A percentile compares a stretch with the other conserved stretches of the same genome.
Evolutionary conservation across 108 stramenopile species (phyloP).

Genomic region (Fragilaria crotonensis): DNA sequence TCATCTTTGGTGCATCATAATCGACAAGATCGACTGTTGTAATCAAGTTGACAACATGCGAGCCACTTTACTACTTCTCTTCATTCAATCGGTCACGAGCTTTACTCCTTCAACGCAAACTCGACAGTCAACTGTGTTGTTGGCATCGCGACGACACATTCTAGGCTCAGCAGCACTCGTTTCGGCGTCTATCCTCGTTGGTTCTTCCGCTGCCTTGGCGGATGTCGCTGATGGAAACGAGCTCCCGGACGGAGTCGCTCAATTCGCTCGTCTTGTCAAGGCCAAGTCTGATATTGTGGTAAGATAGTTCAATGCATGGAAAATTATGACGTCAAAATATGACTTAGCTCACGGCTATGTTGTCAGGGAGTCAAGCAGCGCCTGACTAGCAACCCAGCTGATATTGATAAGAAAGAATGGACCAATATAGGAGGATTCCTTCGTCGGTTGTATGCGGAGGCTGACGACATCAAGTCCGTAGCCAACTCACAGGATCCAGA

Average conservation of each 20-base stretch:
- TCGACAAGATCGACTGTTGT: neutral
- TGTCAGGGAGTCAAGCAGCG: neutral
- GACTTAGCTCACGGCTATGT: neutral
- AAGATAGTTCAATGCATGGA: neutral
- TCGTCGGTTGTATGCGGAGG: constrained; percentile 35
- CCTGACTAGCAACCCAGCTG: constrained; percentile 14
- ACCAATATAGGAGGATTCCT: constrained; percentile 60
- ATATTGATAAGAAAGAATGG: constrained; percentile 68
- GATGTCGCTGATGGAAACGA: constrained; percentile 55
- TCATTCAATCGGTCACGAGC: no score
- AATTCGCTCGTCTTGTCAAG: constrained; percentile 60
- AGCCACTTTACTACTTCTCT: neutral
- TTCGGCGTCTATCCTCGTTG: neutral
- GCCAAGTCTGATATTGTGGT: constrained; percentile 45
- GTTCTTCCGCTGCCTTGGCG: constrained; percentile 20
- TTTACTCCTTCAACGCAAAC: no score
- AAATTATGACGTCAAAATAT: neutral
- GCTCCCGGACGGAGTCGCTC: constrained; percentile 57
- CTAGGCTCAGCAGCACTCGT: constrained; percentile 1
- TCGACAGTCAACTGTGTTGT: no score
- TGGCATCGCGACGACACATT: neutral
- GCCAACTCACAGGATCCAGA: constrained; percentile 39
- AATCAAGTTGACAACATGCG: neutral
- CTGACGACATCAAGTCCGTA: constrained; percentile 63
- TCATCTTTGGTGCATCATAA: no score